Conservation (phyloP, 2,329 filamentous ascomycete genomes). For the Alternaria metachromatica region DNA sequence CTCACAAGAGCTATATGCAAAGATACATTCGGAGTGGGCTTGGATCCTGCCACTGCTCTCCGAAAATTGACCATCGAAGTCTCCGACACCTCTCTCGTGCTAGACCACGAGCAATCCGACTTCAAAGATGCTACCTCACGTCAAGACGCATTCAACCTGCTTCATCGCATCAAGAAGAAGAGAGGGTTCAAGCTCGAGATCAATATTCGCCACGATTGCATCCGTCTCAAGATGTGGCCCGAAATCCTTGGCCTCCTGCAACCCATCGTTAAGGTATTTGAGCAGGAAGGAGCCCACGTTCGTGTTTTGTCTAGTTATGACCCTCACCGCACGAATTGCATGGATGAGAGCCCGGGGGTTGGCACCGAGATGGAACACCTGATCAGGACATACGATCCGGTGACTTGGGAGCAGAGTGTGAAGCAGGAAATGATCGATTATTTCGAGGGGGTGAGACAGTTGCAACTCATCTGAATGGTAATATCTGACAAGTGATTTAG, state of each 20-base stretch:
- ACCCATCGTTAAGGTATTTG: not conserved
- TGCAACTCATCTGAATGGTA: not conserved
- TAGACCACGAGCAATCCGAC: not conserved
- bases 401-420: not conserved
- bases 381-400: not conserved
- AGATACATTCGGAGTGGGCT: not conserved
- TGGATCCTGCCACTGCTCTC: not conserved
- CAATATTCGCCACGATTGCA: not conserved
- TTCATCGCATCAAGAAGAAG: not conserved
- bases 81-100: not conserved
- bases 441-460: accelerated
- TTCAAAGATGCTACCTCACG: not conserved
- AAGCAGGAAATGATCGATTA: not conserved
- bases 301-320: not conserved
- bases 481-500: not conserved
- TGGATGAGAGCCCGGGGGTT: not conserved
- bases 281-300: not conserved
- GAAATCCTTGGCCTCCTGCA: not conserved
- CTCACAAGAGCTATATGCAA: not conserved
- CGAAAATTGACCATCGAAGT: not conserved
- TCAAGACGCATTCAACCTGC: not conserved
- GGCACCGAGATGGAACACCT: not conserved
- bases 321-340: accelerated
- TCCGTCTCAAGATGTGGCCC: not conserved
- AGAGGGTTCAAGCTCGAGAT: not conserved